Conservation (phyloP, 768 basidiomycete species). For the Psilocybe cubensis region DNA sequence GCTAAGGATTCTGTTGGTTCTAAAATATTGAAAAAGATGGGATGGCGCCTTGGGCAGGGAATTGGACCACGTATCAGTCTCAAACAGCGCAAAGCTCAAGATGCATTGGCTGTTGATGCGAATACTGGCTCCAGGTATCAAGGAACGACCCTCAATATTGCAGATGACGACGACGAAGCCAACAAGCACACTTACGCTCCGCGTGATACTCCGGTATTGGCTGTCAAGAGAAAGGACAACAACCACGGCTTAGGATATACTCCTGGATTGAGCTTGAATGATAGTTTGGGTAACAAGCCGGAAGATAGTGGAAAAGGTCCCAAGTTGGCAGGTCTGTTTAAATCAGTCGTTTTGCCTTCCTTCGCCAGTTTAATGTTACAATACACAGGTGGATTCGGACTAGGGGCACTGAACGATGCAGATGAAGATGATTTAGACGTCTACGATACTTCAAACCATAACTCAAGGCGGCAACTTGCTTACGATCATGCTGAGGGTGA, state of each 20-base stretch:
- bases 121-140: conserved; percentile 32
- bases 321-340: conserved; percentile 52
- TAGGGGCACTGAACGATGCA: conserved; percentile 90
- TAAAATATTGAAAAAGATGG: conserved; percentile 91
- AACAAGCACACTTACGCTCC: conserved; percentile 87
- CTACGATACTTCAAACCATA: conserved; percentile 56
- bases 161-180: conserved; percentile 78
- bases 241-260: conserved; percentile 81
- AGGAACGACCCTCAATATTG: conserved; percentile 37
- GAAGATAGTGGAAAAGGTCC: conserved; percentile 45
- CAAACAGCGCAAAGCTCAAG: conserved; percentile 73
- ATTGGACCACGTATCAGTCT: conserved; percentile 88
- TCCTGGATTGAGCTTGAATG: conserved; percentile 64
- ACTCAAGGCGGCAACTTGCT: conserved; percentile 54
- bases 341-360: background rate
- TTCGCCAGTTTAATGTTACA: background rate
- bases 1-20: conserved; percentile 83
- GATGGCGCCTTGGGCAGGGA: conserved; percentile 92
- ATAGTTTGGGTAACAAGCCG: conserved; percentile 50
- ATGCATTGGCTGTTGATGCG: conserved; percentile 48
- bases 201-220: conserved; percentile 70
- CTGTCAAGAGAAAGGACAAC: conserved; percentile 73
- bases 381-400: conserved; percentile 76
- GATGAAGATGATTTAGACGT: conserved; percentile 92
- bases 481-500: conserved; percentile 69